phyloP scores from a whole-genome alignment of 75 land plant genomes.

The Pseudotsuga menziesii region DNA sequence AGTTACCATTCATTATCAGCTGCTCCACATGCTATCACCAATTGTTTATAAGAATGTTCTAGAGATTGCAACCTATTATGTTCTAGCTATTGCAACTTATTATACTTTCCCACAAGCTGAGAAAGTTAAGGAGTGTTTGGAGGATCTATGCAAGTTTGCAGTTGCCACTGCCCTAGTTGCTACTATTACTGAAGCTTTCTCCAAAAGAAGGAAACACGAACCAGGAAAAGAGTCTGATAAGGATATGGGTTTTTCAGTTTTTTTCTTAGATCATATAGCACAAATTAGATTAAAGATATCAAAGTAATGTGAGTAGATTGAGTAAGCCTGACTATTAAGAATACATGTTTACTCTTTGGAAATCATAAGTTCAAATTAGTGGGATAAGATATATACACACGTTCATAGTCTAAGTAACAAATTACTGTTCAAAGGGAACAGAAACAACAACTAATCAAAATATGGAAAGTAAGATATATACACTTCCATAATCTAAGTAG shows the following conservation, averaged over 20 bases:
- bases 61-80: constrained; percentile 50
- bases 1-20: constrained; percentile 51
- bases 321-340: no score
- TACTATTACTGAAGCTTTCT: constrained; percentile 14
- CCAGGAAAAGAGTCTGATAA: constrained; percentile 61
- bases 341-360: no score
- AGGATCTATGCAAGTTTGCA: constrained; percentile 42
- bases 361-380: no score
- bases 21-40: constrained; percentile 7
- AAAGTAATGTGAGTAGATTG: no score
- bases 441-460: no score
- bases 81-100: constrained; percentile 55
- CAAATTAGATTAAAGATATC: no score
- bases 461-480: no score
- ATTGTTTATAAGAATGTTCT: constrained; percentile 25
- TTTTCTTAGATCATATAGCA: constrained; percentile 30
- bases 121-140: constrained; percentile 60
- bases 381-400: no score
- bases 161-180: constrained; percentile 42
- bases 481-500: no score
- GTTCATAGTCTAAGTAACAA: no score
- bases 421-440: no score
- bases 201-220: constrained; percentile 35
- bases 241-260: constrained; percentile 48
- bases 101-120: constrained; percentile 68